Evolutionary conservation across 768 basidiomycete genomes (phyloP).

Genomic region (Gymnopilus junonius): DNA sequence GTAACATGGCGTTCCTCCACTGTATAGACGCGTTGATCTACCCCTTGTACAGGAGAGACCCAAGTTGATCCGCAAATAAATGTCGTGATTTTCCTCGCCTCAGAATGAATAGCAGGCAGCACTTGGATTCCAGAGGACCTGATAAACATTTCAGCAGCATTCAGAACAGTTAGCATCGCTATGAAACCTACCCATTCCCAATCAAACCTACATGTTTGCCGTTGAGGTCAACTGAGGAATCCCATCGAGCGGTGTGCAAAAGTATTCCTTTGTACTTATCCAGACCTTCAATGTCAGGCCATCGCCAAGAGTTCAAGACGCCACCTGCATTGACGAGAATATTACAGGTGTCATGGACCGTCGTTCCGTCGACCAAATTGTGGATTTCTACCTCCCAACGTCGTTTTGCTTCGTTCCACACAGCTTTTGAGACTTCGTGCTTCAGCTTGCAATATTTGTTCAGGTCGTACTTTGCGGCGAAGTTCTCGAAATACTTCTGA

Average conservation of each 20-base stretch:
- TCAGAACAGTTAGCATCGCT: not conserved
- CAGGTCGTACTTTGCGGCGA: slow-evolving; percentile 33
- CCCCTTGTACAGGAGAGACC: slow-evolving; percentile 31
- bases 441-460: slow-evolving; percentile 33
- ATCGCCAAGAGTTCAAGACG: slow-evolving; percentile 41
- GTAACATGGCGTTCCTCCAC: slow-evolving; percentile 44
- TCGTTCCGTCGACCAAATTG: slow-evolving; percentile 20
- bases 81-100: slow-evolving; percentile 38
- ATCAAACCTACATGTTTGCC: slow-evolving; percentile 41
- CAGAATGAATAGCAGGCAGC: slow-evolving; percentile 35
- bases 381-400: slow-evolving; percentile 34
- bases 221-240: slow-evolving; percentile 28
- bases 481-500: slow-evolving; percentile 30
- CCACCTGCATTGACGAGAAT: slow-evolving; percentile 38
- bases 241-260: slow-evolving; percentile 40
- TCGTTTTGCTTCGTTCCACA: slow-evolving; percentile 31
- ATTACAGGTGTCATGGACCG: slow-evolving; percentile 31
- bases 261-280: slow-evolving; percentile 35
- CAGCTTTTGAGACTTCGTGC: slow-evolving; percentile 30
- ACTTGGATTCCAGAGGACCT: slow-evolving; percentile 40
- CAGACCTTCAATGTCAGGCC: slow-evolving; percentile 42
- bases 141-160: not conserved
- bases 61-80: slow-evolving; percentile 39
- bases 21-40: slow-evolving; percentile 35
- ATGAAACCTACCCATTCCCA: slow-evolving; percentile 43